phyloP scores from a whole-genome alignment of 768 basidiomycete species.

The Pulveroboletus sp. region DNA sequence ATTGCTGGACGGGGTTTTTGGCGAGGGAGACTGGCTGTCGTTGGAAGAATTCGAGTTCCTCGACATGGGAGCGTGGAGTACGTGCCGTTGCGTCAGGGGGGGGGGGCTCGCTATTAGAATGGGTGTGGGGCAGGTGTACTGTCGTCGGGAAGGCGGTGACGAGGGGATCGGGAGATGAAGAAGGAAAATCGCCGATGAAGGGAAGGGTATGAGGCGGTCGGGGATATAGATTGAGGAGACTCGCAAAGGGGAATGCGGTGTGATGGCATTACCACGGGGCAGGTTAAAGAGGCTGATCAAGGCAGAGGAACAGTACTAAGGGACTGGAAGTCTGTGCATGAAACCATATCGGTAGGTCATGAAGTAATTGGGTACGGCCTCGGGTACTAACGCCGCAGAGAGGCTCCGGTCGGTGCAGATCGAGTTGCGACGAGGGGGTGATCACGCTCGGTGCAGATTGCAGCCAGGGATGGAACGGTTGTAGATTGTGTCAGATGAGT shows the following conservation, averaged over 20 bases:
- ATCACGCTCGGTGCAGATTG: constrained; percentile 8
- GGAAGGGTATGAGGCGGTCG: constrained; percentile 18
- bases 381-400: constrained; percentile 32
- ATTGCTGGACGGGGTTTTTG: constrained; percentile 40
- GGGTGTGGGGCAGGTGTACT: constrained; percentile 11
- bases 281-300: constrained; percentile 27
- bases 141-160: constrained; percentile 22
- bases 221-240: constrained; percentile 27
- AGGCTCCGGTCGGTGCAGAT: constrained; percentile 26
- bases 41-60: constrained; percentile 45
- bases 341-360: constrained; percentile 28
- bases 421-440: constrained; percentile 25
- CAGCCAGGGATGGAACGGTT: constrained; percentile 2
- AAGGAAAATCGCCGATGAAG: constrained; percentile 27
- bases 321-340: constrained; percentile 29
- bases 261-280: constrained; percentile 27
- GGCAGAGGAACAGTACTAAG: constrained; percentile 19
- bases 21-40: constrained; percentile 45
- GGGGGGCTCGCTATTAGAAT: constrained; percentile 27
- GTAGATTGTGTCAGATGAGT: constrained; percentile 16
- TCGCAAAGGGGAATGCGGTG: constrained; percentile 26
- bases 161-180: constrained; percentile 24
- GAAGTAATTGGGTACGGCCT: constrained; percentile 30
- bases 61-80: constrained; percentile 38
- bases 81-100: constrained; percentile 22